phyloP scores from a whole-genome alignment of 768 basidiomycete species.

The Russula vinacea region DNA sequence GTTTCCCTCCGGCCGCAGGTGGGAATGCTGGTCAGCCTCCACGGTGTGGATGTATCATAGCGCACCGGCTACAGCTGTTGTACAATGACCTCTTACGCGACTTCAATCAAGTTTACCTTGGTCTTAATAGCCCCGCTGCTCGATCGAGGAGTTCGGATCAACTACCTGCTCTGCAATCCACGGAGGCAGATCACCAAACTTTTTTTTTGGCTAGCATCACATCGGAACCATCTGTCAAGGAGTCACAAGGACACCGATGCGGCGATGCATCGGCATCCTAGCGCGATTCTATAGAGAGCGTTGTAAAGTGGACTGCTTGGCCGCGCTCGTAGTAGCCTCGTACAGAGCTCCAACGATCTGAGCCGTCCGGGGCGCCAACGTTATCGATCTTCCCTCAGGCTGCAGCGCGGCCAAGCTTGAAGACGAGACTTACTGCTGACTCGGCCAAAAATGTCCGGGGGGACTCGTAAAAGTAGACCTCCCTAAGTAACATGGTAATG shows the following conservation, averaged over 20 bases:
- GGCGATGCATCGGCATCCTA: conserved; percentile 20
- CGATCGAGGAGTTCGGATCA: conserved; percentile 2
- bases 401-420: too few relatives aligned
- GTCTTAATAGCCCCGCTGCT: neutral
- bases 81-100: conserved; percentile 10
- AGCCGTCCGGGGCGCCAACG: too few relatives aligned
- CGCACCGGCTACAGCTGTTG: conserved; percentile 13
- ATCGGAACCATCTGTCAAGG: conserved; percentile 4
- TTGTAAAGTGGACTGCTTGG: too few relatives aligned
- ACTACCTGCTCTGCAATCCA: conserved; percentile 14
- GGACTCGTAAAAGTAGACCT: conserved; percentile 55
- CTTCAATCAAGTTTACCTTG: conserved; percentile 19
- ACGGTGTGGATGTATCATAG: conserved; percentile 9
- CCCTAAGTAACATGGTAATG: conserved; percentile 71
- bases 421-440: conserved; percentile 64
- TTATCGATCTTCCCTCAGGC: too few relatives aligned
- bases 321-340: too few relatives aligned
- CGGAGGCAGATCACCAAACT: conserved; percentile 20
- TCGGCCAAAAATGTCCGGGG: conserved; percentile 52
- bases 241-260: too few relatives aligned
- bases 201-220: conserved; percentile 13
- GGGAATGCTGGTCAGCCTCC: conserved; percentile 6
- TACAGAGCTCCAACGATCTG: too few relatives aligned
- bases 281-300: conserved; percentile 25
- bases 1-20: conserved; percentile 4